Evolutionary conservation across 1,284 basidiomycete species (phyloP), one percentile per base, ranked within the genome.

Genomic region (Melampsora larici-populina): DNA sequence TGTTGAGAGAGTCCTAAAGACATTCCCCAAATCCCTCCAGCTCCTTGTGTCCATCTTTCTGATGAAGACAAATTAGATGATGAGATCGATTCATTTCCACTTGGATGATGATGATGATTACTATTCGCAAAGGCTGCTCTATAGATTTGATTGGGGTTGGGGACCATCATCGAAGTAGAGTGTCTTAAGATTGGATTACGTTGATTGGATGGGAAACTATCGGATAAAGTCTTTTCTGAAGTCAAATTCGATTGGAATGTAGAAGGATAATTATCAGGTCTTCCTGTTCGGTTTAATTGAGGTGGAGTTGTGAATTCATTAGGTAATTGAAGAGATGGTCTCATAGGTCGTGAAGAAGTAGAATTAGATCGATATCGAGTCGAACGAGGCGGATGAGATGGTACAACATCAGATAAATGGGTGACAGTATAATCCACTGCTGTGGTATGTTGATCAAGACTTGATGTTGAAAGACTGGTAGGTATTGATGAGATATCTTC

Each of bases 1-100:
- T 40, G 60, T n/a, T 49, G 60, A 29, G 55, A 55, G 24, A 72
- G 60, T 24, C 70, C 70, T 31, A 70, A 24, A 9, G 68, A 55
- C 6, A 70, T 55, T 3, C 68, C 68, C 55, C 33, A 62, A 43
- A 72, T 72, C 11, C 70, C 70, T 7, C 70, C 70, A 21, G 60
- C 69, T n/a, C n/a, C 43, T 43, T 43, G 43, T 11, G 43, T 43
- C 43, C 43, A 43, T 26, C 26, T 58, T n/a, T 49, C 55, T 43
- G 51, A 72, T 21, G n/a, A 21, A 24, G 24, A 40, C 31, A 33
- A 36, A 40, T 72, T 40, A 31, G 58, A 49, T 33, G 55, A 29
- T 5, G 48, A 71, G 40, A 48, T 33, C 8, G n/a, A 31, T 33
- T 51, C 49, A n/a, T 11, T 17, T 51, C 15, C 26, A 15, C n/a